Evolutionary conservation across 768 basidiomycete species (phyloP).

Genomic region (Lyophyllum semitale): DNA sequence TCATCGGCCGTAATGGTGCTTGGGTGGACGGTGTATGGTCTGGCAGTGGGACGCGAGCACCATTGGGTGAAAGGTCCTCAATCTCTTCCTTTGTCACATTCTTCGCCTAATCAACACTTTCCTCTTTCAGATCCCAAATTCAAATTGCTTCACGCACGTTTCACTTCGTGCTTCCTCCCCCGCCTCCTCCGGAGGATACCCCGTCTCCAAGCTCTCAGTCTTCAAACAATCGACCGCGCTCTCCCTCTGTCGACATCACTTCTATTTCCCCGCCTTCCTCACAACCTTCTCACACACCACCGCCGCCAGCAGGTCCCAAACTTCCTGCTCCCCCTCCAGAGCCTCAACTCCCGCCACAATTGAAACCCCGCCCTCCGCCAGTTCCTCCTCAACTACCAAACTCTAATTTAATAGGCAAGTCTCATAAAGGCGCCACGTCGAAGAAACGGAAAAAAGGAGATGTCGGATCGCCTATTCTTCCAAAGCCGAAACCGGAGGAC

Average conservation of each 20-base stretch:
- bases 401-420: conserved; percentile 57
- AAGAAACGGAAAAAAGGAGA: conserved; percentile 78
- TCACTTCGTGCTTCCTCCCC: conserved; percentile 93
- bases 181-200: conserved; percentile 76
- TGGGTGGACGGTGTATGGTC: conserved; percentile 99
- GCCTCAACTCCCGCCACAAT: conserved; percentile 38
- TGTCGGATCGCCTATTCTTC: conserved; percentile 35
- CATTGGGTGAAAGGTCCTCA: conserved; percentile 76
- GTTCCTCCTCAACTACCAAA: conserved; percentile 56
- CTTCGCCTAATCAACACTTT: conserved; percentile 7
- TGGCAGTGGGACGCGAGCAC: conserved; percentile 83
- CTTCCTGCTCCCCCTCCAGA: conserved; percentile 43
- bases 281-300: conserved; percentile 74
- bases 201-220: conserved; percentile 79
- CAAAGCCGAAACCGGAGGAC: conserved; percentile 62
- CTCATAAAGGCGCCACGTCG: conserved; percentile 43
- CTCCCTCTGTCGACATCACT: conserved; percentile 81
- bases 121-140: conserved; percentile 74
- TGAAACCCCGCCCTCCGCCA: conserved; percentile 31
- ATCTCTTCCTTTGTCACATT: conserved; percentile 1
- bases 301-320: conserved; percentile 55
- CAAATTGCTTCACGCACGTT: conserved; percentile 98
- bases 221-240: conserved; percentile 67
- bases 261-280: conserved; percentile 84
- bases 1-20: conserved; percentile 95